These are phyloP conservation scores for Fusarium chaquense DNA, from an alignment of 2,329 filamentous ascomycete genomes.

Conservation along the genomic window DNA sequence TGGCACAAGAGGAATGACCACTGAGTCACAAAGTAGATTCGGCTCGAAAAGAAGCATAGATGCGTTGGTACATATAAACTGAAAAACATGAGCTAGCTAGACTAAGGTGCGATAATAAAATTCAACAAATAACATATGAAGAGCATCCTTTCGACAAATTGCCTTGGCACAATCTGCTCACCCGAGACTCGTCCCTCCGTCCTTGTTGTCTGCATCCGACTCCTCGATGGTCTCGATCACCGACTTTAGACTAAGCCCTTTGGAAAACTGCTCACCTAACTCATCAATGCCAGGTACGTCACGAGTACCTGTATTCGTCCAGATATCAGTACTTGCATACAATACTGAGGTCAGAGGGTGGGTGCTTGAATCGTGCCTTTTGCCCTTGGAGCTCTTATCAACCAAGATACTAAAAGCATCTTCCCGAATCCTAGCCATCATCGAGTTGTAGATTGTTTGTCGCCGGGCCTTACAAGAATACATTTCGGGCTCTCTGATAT, in stretches of 20 bases:
- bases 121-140: neutral
- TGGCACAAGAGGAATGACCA: slow-evolving; percentile 57
- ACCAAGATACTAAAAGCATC: slow-evolving; percentile 48
- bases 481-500: slow-evolving; percentile 42
- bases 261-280: slow-evolving; percentile 25
- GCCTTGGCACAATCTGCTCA: neutral
- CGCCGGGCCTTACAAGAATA: slow-evolving; percentile 11
- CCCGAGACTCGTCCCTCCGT: slow-evolving; percentile 19
- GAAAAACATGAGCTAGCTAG: neutral
- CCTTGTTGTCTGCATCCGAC: slow-evolving; percentile 36
- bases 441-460: slow-evolving; percentile 43
- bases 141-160: neutral
- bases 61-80: neutral
- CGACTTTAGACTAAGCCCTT: slow-evolving; percentile 11
- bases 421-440: slow-evolving; percentile 45
- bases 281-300: slow-evolving; percentile 31
- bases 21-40: slow-evolving; percentile 30
- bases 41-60: neutral
- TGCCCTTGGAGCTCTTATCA: slow-evolving; percentile 45
- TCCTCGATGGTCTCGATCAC: neutral
- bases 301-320: slow-evolving; percentile 18
- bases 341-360: slow-evolving; percentile 29
- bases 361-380: slow-evolving; percentile 51
- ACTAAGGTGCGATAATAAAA: neutral
- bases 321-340: slow-evolving; percentile 17